phyloP scores from a whole-genome alignment of 805 yeast species.

The Cyberlindnera petersonii region DNA sequence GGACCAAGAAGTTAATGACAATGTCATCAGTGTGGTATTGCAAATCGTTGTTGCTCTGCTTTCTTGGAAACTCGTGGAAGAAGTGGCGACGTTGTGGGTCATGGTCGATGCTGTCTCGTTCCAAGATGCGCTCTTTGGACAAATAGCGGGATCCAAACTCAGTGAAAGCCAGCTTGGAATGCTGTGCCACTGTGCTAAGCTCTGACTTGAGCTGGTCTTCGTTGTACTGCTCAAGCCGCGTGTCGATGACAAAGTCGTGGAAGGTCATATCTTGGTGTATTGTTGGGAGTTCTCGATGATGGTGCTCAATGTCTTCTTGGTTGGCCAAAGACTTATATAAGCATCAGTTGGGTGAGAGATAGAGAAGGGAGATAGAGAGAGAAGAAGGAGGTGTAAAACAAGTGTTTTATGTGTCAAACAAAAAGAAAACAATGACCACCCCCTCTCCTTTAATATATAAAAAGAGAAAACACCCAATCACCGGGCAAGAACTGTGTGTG shows the following conservation, averaged over 20 bases:
- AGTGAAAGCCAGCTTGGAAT: slow-evolving; percentile 1
- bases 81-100: slow-evolving; percentile 20
- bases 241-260: slow-evolving; percentile 23
- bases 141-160: slow-evolving; percentile 5
- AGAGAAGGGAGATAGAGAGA: background rate
- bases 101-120: slow-evolving; percentile 15
- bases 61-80: slow-evolving; percentile 28
- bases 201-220: slow-evolving; percentile 8
- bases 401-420: no score
- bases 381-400: no score
- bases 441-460: no score
- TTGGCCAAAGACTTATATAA: no score
- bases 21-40: slow-evolving; percentile 29
- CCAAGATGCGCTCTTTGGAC: slow-evolving; percentile 15
- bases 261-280: slow-evolving; percentile 18
- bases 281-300: background rate
- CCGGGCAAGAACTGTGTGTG: no score
- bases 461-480: no score
- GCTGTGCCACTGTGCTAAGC: slow-evolving; percentile 3
- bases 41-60: slow-evolving; percentile 26
- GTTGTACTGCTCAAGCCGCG: slow-evolving; percentile 18
- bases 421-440: no score
- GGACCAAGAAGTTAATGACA: slow-evolving; percentile 25
- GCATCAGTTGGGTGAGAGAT: background rate
- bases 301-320: background rate